Evolutionary conservation across 306 rosid species (phyloP).

Genomic region (Acmispon strigosus): DNA sequence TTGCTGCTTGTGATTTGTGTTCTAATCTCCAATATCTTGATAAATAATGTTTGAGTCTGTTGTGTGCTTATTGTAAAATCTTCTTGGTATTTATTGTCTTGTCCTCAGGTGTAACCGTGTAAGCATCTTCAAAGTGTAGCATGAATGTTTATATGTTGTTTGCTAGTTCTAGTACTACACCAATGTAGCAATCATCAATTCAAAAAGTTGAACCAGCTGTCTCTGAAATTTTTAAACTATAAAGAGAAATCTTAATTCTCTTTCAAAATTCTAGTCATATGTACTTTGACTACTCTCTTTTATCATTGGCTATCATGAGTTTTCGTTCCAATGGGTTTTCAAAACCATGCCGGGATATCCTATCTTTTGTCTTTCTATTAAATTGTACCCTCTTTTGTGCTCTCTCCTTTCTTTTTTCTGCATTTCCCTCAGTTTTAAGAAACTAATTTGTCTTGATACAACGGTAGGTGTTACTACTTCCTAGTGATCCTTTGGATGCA

Average conservation of each 20-base stretch:
- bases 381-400: background rate
- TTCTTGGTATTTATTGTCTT: background rate
- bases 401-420: background rate
- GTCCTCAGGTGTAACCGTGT: background rate
- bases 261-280: background rate
- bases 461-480: constrained; percentile 64
- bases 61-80: background rate
- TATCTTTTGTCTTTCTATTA: background rate
- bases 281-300: background rate
- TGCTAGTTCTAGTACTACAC: background rate
- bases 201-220: background rate
- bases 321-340: background rate
- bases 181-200: background rate
- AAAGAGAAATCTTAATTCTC: background rate
- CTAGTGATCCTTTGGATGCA: constrained; percentile 93
- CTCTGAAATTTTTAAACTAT: constrained; percentile 1
- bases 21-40: background rate
- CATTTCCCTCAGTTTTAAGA: constrained; percentile 16
- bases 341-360: background rate
- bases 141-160: constrained; percentile 11
- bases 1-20: background rate
- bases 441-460: constrained; percentile 13
- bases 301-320: background rate
- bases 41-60: background rate
- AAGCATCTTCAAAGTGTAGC: background rate